phyloP scores from a whole-genome alignment of 495 filamentous ascomycete species.

The Penicillium psychrofluorescens region DNA sequence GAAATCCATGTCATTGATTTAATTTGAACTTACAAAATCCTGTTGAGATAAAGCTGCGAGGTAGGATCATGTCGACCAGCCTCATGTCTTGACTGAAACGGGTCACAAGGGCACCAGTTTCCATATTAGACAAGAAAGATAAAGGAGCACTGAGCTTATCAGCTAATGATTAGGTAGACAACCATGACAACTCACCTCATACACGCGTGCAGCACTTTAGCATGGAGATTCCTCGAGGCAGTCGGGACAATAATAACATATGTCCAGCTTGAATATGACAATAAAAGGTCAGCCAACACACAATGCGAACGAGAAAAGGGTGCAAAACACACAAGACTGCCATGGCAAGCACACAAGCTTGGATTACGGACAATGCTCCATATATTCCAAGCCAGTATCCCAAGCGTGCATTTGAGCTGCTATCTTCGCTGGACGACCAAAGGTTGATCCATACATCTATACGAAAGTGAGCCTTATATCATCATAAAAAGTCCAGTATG shows the following conservation, averaged over 20 bases:
- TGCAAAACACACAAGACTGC: constrained; percentile 8
- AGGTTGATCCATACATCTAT: constrained; percentile 12
- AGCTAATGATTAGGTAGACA: background rate
- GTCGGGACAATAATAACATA: constrained; percentile 18
- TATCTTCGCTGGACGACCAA: constrained; percentile 13
- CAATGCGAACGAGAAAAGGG: background rate
- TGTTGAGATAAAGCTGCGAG: constrained; percentile 13
- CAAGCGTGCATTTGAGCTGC: background rate
- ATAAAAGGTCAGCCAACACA: background rate
- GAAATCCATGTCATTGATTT: background rate
- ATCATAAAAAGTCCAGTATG: background rate
- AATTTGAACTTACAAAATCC: constrained; percentile 4
- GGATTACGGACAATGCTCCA: constrained; percentile 9
- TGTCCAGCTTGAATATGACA: constrained; percentile 6
- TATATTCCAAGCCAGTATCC: constrained; percentile 21
- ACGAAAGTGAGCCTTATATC: background rate
- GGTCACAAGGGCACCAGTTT: constrained; percentile 34
- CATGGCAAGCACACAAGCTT: constrained; percentile 4
- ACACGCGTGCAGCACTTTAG: constrained; percentile 5
- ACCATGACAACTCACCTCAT: constrained; percentile 9
- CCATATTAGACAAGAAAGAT: constrained; percentile 31
- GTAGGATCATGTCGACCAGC: constrained; percentile 30
- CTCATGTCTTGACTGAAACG: constrained; percentile 41
- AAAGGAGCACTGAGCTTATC: constrained; percentile 14
- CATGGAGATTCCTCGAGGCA: constrained; percentile 12